Evolutionary conservation across 345 rosid genomes (phyloP), one percentile per base, ranked within the genome.

Genomic region (Laguncularia racemosa): DNA sequence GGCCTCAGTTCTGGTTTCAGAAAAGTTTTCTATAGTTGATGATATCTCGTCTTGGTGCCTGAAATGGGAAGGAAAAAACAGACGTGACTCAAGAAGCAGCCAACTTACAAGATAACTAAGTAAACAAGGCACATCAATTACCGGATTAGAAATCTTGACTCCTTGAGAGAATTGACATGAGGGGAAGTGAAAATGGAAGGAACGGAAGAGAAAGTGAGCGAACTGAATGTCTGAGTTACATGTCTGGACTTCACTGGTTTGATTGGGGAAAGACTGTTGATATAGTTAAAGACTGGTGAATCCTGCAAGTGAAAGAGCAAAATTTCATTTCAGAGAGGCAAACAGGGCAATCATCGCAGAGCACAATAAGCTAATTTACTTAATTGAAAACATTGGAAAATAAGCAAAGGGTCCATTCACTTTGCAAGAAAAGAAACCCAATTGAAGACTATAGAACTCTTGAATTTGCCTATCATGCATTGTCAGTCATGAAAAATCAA

Each of bases 101-200:
- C 55, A 33, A 14, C 52, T 13, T 10, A 48, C 57, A 49, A 17
- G 53, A 16, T 33, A n/a, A 12, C 23, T 38, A 46, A 28, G 49
- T 46, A 61, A 14, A 50, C 18, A 28, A 17, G 46, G 23, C 16
- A 44, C 15, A 16, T 59, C 43, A n/a, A 21, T 67, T 76, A 93
- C 99, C 95, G 78, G 69, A 67, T 85, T 58, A 81, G 73, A 76
- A 87, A 85, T 56, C 97, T 72, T 13, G 95, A 81, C 64, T 87
- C 99, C 83, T 74, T 78, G 73, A 77, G 88, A 67, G 84, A 70
- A 72, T 51, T 80, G 71, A 79, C 73, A 73, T 89, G 97, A 14
- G 99, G 99, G 14, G 99, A 89, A 56, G 97, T 79, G 76, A 93
- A 93, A 56, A 93, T 78, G 46, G 97, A 76, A 2, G 96, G 96